A percentile compares a stretch with the other conserved stretches of the same genome.
Conservation (phyloP, 345 rosid species). For the Sisymbrium altissimum region DNA sequence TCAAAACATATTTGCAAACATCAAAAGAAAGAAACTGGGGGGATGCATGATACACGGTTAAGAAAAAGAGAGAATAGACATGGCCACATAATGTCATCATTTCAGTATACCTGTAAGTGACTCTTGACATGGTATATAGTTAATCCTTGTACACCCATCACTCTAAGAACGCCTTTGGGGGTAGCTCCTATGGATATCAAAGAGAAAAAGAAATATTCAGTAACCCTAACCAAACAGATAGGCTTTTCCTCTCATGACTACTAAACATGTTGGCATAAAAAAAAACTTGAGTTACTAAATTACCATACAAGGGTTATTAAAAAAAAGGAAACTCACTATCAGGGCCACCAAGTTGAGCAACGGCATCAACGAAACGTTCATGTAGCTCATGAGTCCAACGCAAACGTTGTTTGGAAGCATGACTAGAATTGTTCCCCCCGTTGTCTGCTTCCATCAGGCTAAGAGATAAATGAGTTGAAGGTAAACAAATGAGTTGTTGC, state of each 20-base stretch:
- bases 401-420: slow-evolving; percentile 91
- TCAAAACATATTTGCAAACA: slow-evolving; percentile 20
- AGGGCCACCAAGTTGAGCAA: slow-evolving; percentile 98
- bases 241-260: not conserved
- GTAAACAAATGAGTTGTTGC: slow-evolving; percentile 45
- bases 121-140: slow-evolving; percentile 99
- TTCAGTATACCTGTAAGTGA: slow-evolving; percentile 74
- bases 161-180: slow-evolving; percentile 97
- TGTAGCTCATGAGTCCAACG: slow-evolving; percentile 99
- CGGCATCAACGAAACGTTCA: slow-evolving; percentile 99
- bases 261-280: not conserved
- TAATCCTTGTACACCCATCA: slow-evolving; percentile 95
- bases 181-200: slow-evolving; percentile 68
- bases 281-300: not conserved
- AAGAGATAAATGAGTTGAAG: slow-evolving; percentile 49
- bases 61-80: not conserved
- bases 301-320: not conserved
- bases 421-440: slow-evolving; percentile 73
- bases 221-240: not conserved
- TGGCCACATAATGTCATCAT: not conserved
- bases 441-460: slow-evolving; percentile 66
- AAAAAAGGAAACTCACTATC: slow-evolving; percentile 64
- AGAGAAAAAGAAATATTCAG: not conserved
- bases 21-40: not conserved
- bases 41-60: not conserved